Conservation (phyloP, 352 stramenopile genomes). For the Globisporangium emineosum region DNA sequence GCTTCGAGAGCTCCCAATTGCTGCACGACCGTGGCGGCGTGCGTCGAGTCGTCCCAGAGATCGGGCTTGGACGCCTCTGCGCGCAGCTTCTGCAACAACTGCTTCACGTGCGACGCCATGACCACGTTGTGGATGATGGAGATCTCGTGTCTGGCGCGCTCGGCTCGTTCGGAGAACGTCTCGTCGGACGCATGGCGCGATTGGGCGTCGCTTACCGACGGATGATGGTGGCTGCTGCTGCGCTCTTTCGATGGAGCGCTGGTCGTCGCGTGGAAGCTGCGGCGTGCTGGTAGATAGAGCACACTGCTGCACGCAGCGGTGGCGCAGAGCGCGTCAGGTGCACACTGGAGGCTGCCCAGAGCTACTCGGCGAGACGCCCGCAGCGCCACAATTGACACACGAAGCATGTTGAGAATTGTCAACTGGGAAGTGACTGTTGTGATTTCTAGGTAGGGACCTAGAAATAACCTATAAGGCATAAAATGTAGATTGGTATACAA, state of each 20-base stretch:
- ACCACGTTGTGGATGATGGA: conserved; percentile 51
- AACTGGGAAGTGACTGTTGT: no score
- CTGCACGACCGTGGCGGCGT: conserved; percentile 55
- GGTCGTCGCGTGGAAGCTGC: not conserved
- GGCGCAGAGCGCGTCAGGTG: not conserved
- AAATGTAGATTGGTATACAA: no score
- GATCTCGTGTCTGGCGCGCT: conserved; percentile 39
- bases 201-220: not conserved
- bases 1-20: conserved; percentile 57
- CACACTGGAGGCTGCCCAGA: not conserved
- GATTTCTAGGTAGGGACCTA: no score
- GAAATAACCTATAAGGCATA: no score
- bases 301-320: not conserved
- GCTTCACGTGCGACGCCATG: conserved; percentile 26
- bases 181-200: conserved; percentile 18
- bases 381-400: not conserved
- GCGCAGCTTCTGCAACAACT: conserved; percentile 43
- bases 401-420: not conserved
- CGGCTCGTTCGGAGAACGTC: conserved; percentile 36
- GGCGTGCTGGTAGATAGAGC: no score
- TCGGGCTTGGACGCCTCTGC: conserved; percentile 34
- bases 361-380: not conserved
- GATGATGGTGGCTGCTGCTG: not conserved
- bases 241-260: conserved; percentile 3
- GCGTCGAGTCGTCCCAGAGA: conserved; percentile 63